Evolutionary conservation across 371 early-diverging fungal species (phyloP).

Genomic region (Mucor velutinosus): DNA sequence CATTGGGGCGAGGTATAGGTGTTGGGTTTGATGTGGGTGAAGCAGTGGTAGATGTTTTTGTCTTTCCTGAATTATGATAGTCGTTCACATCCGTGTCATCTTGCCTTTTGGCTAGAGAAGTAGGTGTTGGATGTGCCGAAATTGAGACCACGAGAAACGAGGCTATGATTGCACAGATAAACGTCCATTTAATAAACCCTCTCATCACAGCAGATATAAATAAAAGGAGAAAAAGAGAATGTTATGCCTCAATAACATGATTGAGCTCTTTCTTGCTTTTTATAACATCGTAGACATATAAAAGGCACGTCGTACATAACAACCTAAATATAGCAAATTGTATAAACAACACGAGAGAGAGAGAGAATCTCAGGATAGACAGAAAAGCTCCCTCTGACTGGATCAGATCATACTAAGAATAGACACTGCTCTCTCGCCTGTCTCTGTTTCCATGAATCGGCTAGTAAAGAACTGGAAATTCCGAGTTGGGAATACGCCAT

Average conservation of each 20-base stretch:
- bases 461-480: conserved; percentile 9
- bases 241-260: background rate
- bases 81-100: conserved; percentile 1
- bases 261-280: background rate
- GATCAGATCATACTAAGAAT: background rate
- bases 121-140: conserved; percentile 9
- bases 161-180: background rate
- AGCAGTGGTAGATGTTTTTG: background rate
- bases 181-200: background rate
- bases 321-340: conserved; percentile 12
- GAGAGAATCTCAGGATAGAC: conserved; percentile 6
- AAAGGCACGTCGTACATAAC: conserved; percentile 10
- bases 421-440: background rate
- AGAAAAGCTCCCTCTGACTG: background rate
- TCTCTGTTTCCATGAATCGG: conserved; percentile 2
- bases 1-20: background rate
- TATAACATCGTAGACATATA: background rate
- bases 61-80: background rate
- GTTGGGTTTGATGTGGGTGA: background rate
- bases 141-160: background rate
- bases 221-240: background rate
- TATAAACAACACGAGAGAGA: background rate
- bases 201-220: background rate
- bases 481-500: conserved; percentile 14
- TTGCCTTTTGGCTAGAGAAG: background rate